Evolutionary conservation across 2,329 filamentous ascomycete species (phyloP).

Genomic region (Apiospora hydei): DNA sequence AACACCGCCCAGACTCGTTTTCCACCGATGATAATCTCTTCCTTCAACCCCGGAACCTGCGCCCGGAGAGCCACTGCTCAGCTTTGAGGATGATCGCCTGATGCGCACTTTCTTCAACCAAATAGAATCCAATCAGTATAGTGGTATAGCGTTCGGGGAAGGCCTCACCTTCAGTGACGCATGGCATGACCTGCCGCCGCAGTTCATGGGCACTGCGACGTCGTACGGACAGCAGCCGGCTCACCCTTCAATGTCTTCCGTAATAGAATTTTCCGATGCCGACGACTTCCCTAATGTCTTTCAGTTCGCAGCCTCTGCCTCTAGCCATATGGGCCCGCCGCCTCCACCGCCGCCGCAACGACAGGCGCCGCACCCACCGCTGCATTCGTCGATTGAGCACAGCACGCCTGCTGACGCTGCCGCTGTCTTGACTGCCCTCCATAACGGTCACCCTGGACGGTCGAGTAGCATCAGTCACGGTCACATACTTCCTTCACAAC

Average conservation of each 20-base stretch:
- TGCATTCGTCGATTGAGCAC: slow-evolving; percentile 35
- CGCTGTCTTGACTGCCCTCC: slow-evolving; percentile 40
- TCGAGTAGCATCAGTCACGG: slow-evolving; percentile 31
- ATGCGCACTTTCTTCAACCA: slow-evolving; percentile 66
- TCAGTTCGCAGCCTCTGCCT: slow-evolving; percentile 33
- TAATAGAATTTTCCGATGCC: slow-evolving; percentile 37
- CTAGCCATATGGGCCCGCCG: slow-evolving; percentile 37
- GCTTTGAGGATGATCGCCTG: slow-evolving; percentile 65
- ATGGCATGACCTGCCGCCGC: slow-evolving; percentile 68
- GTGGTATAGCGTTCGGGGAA: slow-evolving; percentile 58
- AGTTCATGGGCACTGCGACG: slow-evolving; percentile 70
- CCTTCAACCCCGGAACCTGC: slow-evolving; percentile 67
- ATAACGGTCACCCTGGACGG: slow-evolving; percentile 35
- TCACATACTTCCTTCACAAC: slow-evolving; percentile 32
- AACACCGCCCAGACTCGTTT: slow-evolving; percentile 24
- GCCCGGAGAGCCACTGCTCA: slow-evolving; percentile 69
- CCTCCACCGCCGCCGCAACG: slow-evolving; percentile 39
- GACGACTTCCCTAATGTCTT: slow-evolving; percentile 39
- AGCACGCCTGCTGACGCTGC: slow-evolving; percentile 38
- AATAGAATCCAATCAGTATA: slow-evolving; percentile 59
- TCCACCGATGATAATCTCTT: slow-evolving; percentile 41
- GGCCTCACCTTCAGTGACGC: slow-evolving; percentile 57
- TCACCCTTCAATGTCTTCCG: slow-evolving; percentile 38
- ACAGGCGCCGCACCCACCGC: slow-evolving; percentile 32
- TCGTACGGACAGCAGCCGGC: slow-evolving; percentile 64